These are phyloP conservation scores for Flaveria brownii DNA, from an alignment of 129 eudicot genomes.

Conservation along the genomic window DNA sequence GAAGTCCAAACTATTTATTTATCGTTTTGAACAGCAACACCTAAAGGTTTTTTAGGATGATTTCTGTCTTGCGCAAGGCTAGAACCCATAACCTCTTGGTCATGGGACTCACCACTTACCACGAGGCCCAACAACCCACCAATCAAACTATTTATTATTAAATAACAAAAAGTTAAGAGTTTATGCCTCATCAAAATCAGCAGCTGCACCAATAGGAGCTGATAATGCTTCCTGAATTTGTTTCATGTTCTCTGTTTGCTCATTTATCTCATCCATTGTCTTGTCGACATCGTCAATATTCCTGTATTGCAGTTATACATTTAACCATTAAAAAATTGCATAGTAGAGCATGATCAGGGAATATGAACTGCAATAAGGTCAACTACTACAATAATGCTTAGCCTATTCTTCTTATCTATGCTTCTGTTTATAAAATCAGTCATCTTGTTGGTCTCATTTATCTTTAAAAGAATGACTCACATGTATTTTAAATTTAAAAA, in stretches of 20 bases:
- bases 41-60: no score
- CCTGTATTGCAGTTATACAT: conserved; percentile 30
- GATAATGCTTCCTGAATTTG: conserved; percentile 59
- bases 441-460: background rate
- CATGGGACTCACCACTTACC: no score
- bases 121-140: no score
- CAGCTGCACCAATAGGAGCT: conserved; percentile 59
- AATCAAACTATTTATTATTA: background rate
- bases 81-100: no score
- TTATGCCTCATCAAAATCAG: conserved; percentile 57
- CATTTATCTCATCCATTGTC: conserved; percentile 67
- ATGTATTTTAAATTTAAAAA: background rate
- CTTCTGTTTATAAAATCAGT: background rate
- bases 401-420: background rate
- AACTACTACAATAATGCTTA: background rate
- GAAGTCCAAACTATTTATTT: background rate
- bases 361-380: background rate
- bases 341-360: background rate
- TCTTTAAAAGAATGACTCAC: background rate
- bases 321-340: conserved; percentile 14
- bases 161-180: background rate
- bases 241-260: conserved; percentile 63
- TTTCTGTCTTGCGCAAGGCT: no score
- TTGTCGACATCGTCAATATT: conserved; percentile 60
- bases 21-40: no score